Base-by-base conservation (phyloP, 139 green algal genomes). In the Axilococcus clingmanii region DNA sequence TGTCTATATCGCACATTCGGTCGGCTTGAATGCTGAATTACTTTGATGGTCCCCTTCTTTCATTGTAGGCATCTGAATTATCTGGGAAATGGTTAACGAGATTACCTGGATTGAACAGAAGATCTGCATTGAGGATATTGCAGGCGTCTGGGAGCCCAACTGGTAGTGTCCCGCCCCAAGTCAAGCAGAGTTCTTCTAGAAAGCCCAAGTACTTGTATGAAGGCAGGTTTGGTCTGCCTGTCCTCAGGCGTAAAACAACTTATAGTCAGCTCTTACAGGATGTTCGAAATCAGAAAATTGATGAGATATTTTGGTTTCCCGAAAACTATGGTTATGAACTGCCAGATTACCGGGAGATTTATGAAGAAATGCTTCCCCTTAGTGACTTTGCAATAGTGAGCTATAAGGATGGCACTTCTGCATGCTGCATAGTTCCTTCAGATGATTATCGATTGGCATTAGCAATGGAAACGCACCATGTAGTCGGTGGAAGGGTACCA, bases 381-480 rank as follows among this genome's bases (percentile, higher is more conserved):
- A 81, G 19, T 76, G 78, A 1, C 66, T 72, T 33, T 91, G 82
- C 59, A n/a, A 51, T 91, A n/a, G 63, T 85, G 1, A 7, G n/a
- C 7, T 44, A 47, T 8, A 24, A 37, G 0, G 59, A 84, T 48
- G 69, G 71, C 19, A 51, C 51, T 14, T 63, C 85, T 25, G 64
- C 68, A 43, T 80, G 94, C 61, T 60, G 61, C 4, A 63, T 76
- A 40, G 43, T 94, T 24, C 78, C 77, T 3, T 30, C 55, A 2
- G 36, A 53, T 19, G 84, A 94, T 60, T 48, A 58, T 33, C 52
- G 80, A 9, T 43, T 70, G 2, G n/a, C 28, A 0, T 84, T 85
- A 33, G 77, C 75, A 2, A 79, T 86, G 76, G 63, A 81, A 42
- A 80, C 70, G 3, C 72, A 87, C 42, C 61, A 55, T 24, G 78